Evolutionary conservation across 2,329 filamentous ascomycete species (phyloP), one percentile per base, ranked within the genome.

Genomic region (Bipolaris gigantea): DNA sequence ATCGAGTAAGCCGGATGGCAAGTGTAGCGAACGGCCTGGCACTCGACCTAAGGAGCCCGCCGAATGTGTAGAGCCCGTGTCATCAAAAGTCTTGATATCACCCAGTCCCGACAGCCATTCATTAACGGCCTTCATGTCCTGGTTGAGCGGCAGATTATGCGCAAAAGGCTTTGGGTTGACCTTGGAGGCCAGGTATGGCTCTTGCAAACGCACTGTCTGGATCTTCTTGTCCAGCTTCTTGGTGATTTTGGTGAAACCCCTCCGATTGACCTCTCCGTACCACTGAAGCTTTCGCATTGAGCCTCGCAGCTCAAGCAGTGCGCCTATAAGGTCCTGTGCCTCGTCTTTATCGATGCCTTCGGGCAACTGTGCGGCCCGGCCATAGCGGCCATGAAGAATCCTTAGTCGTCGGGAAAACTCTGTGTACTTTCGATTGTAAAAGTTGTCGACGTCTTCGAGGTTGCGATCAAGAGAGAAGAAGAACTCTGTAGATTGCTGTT

Each of bases 141-240:
- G 75, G 36, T 79, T 77, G 15, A 88, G 75, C 33, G 81, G 79
- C 21, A 79, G 72, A 63, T 89, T 93, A 58, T 90, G 92, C 16
- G 93, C 90, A 75, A 99, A 99, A 0, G 90, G 85, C 61, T 87
- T 88, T 2, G 90, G 87, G 63, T 96, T 90, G 53, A 99, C 93
- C 77, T 95, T 96, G 42, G 91, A 91, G 36, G 89, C 86, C 55
- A 99, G 82, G 70, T 97, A 99, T 53, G 87, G 85, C 71, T 90
- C 87, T 77, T 97, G 92, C 0, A 90, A 88, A 46, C 87, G 83
- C 3, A 86, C 85, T 41, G 85, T 83, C 1, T 88, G 83, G 2
- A 97, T 85, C 77, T 96, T 97, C 79, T 99, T 99, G 77, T 99
- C 94, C 41, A 97, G 80, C 77, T 99, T 99, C 80, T 99, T 99